phyloP scores from a whole-genome alignment of 306 rosid species.

The Styphnolobium japonicum region DNA sequence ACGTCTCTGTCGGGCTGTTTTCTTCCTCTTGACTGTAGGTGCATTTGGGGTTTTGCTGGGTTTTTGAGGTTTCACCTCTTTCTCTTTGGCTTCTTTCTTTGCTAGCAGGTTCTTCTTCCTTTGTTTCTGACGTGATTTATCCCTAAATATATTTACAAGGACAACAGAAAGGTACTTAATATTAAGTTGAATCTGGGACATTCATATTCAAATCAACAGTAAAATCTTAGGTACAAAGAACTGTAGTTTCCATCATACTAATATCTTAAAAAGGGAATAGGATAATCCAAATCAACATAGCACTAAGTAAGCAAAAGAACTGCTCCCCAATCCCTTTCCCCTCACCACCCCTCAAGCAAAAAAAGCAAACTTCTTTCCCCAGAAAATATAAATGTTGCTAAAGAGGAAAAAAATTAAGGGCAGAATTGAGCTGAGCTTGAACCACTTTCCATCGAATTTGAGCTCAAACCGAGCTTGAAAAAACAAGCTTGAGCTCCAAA shows the following conservation, averaged over 20 bases:
- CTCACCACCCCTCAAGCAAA: no score
- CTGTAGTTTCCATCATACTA: not conserved
- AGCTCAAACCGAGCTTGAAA: not conserved
- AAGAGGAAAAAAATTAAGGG: not conserved
- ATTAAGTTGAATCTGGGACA: not conserved
- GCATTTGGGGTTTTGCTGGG: constrained; percentile 39
- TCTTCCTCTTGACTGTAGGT: constrained; percentile 52
- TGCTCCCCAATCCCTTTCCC: not conserved
- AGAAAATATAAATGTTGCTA: not conserved
- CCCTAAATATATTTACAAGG: constrained; percentile 43
- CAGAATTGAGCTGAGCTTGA: not conserved
- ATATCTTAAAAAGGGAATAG: not conserved
- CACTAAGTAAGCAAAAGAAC: not conserved
- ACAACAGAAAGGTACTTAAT: not conserved
- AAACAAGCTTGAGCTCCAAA: not conserved
- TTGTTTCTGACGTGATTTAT: constrained; percentile 88
- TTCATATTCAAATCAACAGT: not conserved
- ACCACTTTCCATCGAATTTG: not conserved
- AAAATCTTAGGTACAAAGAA: not conserved
- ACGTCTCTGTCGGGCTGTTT: constrained; percentile 88
- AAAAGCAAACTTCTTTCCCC: not conserved
- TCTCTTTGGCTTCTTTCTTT: constrained; percentile 72
- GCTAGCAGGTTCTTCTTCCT: constrained; percentile 70
- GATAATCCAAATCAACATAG: constrained; percentile 2
- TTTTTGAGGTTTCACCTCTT: constrained; percentile 54